A percentile compares a stretch with the other conserved stretches of the same genome.
phyloP scores from a whole-genome alignment of 2,329 filamentous ascomycete species.

The Scytalidium sp. region DNA sequence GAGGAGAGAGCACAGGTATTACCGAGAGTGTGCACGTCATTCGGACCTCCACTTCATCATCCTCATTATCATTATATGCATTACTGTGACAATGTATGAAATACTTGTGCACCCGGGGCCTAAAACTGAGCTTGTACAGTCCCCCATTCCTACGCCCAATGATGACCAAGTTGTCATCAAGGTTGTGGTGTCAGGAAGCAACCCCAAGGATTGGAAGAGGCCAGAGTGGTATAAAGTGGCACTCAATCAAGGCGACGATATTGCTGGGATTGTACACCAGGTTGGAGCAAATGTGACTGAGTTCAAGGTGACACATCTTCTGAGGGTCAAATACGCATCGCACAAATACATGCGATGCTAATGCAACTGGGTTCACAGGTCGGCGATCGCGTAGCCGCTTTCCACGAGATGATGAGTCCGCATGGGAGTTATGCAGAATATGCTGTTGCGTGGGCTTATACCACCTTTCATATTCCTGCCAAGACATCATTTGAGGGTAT shows the following conservation, averaged over 20 bases:
- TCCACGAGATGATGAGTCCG: conserved; percentile 44
- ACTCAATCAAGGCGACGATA: conserved; percentile 39
- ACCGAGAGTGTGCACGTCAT: too few relatives aligned
- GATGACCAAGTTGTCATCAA: conserved; percentile 39
- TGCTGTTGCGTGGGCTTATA: conserved; percentile 48
- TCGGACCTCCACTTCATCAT: too few relatives aligned
- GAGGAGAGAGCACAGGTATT: too few relatives aligned
- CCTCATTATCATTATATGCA: too few relatives aligned
- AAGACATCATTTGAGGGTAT: conserved; percentile 49
- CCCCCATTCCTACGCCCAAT: conserved; percentile 35
- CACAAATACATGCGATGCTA: too few relatives aligned
- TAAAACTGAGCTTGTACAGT: too few relatives aligned
- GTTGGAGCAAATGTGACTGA: conserved; percentile 43
- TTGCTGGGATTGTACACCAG: conserved; percentile 41
- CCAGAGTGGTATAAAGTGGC: too few relatives aligned
- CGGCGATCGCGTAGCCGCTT: conserved; percentile 40
- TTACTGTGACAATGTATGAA: too few relatives aligned
- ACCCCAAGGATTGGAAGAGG: conserved; percentile 41
- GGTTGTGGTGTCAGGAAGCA: conserved; percentile 40
- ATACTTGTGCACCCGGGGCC: too few relatives aligned
- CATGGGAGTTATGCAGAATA: conserved; percentile 57
- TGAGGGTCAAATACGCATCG: too few relatives aligned
- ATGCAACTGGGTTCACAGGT: too few relatives aligned
- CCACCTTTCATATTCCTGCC: conserved; percentile 52
- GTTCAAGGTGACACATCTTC: conserved; percentile 29